Conservation (phyloP, 2,329 filamentous ascomycete species). For the Periconia digitata region DNA sequence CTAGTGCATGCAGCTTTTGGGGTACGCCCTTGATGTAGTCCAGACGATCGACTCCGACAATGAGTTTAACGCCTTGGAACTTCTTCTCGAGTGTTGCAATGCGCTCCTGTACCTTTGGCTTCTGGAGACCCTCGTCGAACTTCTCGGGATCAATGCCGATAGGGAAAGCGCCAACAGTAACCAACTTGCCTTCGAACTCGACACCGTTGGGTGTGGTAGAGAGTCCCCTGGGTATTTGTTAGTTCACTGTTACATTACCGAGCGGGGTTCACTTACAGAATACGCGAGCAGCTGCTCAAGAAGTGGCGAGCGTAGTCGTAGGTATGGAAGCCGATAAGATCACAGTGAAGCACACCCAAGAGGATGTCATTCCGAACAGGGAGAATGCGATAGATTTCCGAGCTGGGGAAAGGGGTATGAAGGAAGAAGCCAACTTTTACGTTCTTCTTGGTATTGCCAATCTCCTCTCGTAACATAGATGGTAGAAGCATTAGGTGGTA, state of each 20-base stretch:
- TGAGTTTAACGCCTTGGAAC: conserved; percentile 93
- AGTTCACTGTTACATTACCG: conserved; percentile 5
- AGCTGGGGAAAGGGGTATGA: conserved; percentile 95
- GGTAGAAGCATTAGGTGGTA: conserved; percentile 98
- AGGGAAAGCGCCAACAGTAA: conserved; percentile 92
- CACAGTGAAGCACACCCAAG: conserved; percentile 85
- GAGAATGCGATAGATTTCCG: conserved; percentile 93
- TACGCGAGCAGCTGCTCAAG: conserved; percentile 92
- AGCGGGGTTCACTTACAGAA: conserved; percentile 62
- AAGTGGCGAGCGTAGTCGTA: conserved; percentile 99
- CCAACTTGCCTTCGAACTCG: conserved; percentile 83
- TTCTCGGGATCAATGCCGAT: conserved; percentile 98
- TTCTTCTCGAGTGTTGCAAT: conserved; percentile 84
- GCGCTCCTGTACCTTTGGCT: conserved; percentile 81
- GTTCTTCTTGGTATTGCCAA: conserved; percentile 78
- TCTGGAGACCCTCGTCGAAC: conserved; percentile 85
- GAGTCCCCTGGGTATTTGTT: conserved; percentile 53
- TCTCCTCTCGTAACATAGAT: conserved; percentile 89
- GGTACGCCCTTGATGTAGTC: conserved; percentile 99
- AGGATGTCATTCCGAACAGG: conserved; percentile 90
- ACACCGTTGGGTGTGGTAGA: conserved; percentile 90
- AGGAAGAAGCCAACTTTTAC: conserved; percentile 98
- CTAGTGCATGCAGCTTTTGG: conserved; percentile 93
- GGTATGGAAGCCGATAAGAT: conserved; percentile 96
- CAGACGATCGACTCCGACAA: conserved; percentile 92